Conservation (phyloP, 371 early-diverging fungal genomes). For the Cokeromyces recurvatus region DNA sequence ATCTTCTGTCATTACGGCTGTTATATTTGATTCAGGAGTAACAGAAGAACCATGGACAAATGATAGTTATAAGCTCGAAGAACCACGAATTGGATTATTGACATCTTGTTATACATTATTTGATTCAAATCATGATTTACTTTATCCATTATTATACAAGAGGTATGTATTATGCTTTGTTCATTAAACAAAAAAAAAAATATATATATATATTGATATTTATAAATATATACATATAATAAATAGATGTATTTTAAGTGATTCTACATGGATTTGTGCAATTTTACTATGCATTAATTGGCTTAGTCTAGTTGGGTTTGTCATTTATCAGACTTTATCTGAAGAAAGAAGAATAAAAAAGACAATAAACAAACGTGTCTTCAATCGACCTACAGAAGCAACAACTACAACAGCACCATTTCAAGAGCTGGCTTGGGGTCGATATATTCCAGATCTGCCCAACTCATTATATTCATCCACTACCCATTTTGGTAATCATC, state of each 20-base stretch:
- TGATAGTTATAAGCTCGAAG: slow-evolving; percentile 16
- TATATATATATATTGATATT: neutral
- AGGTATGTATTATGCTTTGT: slow-evolving; percentile 14
- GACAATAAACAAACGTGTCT: neutral
- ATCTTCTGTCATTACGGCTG: slow-evolving; percentile 16
- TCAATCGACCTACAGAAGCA: neutral
- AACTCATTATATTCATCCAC: slow-evolving; percentile 7
- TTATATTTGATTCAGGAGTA: slow-evolving; percentile 10
- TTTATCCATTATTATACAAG: slow-evolving; percentile 31
- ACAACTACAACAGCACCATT: neutral
- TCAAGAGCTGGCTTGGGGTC: slow-evolving; percentile 13
- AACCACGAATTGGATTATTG: slow-evolving; percentile 21
- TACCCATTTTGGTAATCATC: neutral
- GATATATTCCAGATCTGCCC: slow-evolving; percentile 17
- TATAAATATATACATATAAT: neutral
- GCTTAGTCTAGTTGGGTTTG: neutral
- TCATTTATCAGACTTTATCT: neutral
- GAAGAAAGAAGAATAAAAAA: slow-evolving; percentile 1
- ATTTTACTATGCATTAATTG: slow-evolving; percentile 9
- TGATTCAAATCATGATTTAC: slow-evolving; percentile 19
- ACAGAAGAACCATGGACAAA: slow-evolving; percentile 30
- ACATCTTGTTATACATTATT: slow-evolving; percentile 19
- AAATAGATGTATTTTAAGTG: slow-evolving; percentile 12
- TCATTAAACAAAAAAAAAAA: neutral
- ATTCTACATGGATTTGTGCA: slow-evolving; percentile 7